Evolutionary conservation across 192 early-diverging fungal genomes (phyloP), one percentile per base, ranked within the genome.

Genomic region (Haplosporangium gracile): DNA sequence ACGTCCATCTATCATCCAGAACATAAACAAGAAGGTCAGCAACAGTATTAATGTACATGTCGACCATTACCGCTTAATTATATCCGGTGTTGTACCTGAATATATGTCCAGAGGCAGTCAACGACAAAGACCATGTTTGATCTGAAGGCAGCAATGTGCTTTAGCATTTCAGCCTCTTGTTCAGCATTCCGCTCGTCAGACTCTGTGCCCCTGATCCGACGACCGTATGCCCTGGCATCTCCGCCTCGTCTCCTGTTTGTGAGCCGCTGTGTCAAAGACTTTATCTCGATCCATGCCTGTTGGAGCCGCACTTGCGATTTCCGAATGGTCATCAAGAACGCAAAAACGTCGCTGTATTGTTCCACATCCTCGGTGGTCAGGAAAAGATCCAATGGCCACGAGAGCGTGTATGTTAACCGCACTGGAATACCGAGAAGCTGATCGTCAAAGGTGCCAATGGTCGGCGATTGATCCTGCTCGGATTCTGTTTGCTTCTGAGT

Each of bases 381-480:
- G 72, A 96, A 91, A 13, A 95, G 88, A 89, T 94, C 92, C 36
- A 96, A 78, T 5, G 95, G 95, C 95, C 95, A 96, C 26, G 81
- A 45, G 22, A 95, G 76, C 34, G 87, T 76, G 75, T 94, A 96
- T 26, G 88, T 86, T 3, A 96, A 77, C 22, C 87, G 75, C 16
- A 93, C 76, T 11, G 90, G 91, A 40, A 88, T 88, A 0, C 91
- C 92, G 43, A 95, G 70, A 11, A 94, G 55, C 6, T 93, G 79
- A 55, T 91, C 91, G 55, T 90, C 82, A 81, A 91, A 92, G 42
- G 81, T 81, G 16, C 74, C 78, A 3, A 36, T 32, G 0, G 63
- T 32, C 11, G 38, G 40, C 1, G 29, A 8, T 20, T 55, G 76
- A 39, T n/a, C 57, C n/a, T 65, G 60, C 29, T 20, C 42, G 15